phyloP scores from a whole-genome alignment of 306 rosid species.

The Quercus rubra region DNA sequence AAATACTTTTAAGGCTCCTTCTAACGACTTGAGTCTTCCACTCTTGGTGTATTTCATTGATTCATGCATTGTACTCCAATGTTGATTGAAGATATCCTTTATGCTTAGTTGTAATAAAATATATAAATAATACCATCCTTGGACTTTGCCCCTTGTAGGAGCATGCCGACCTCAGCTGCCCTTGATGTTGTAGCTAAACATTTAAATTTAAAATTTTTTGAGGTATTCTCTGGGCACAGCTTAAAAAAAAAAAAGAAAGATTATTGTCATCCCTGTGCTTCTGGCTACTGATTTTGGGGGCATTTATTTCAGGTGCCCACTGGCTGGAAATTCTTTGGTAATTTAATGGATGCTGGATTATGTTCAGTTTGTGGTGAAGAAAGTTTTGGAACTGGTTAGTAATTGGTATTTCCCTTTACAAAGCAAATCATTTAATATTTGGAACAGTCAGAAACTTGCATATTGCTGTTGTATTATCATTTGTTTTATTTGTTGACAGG shows the following conservation, averaged over 20 bases:
- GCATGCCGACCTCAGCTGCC: slow-evolving; percentile 99
- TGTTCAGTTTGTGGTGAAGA: slow-evolving; percentile 98
- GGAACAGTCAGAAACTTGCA: not conserved
- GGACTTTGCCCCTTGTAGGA: slow-evolving; percentile 52
- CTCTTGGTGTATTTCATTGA: not conserved
- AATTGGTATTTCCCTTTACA: slow-evolving; percentile 11
- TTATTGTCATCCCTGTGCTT: slow-evolving; percentile 1
- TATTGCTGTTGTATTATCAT: slow-evolving; percentile 15
- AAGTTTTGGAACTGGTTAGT: slow-evolving; percentile 97
- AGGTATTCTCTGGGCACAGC: slow-evolving; percentile 45
- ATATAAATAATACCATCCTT: not conserved
- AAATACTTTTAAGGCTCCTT: not conserved
- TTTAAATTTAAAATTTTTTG: slow-evolving; percentile 88
- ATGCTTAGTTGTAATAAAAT: not conserved
- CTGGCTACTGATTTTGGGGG: not conserved
- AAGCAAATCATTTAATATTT: not conserved
- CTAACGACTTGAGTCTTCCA: not conserved
- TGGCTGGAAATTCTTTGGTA: slow-evolving; percentile 98
- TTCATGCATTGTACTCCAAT: not conserved
- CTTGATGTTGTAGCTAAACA: slow-evolving; percentile 95
- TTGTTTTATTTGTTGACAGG: slow-evolving; percentile 49
- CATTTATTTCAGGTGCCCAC: slow-evolving; percentile 71
- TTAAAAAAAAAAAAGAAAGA: not conserved
- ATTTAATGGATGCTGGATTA: slow-evolving; percentile 93
- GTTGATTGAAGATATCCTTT: not conserved